Base-by-base conservation (phyloP, 2,329 filamentous ascomycete species). In the Pseudogymnoascus sp. region DNA sequence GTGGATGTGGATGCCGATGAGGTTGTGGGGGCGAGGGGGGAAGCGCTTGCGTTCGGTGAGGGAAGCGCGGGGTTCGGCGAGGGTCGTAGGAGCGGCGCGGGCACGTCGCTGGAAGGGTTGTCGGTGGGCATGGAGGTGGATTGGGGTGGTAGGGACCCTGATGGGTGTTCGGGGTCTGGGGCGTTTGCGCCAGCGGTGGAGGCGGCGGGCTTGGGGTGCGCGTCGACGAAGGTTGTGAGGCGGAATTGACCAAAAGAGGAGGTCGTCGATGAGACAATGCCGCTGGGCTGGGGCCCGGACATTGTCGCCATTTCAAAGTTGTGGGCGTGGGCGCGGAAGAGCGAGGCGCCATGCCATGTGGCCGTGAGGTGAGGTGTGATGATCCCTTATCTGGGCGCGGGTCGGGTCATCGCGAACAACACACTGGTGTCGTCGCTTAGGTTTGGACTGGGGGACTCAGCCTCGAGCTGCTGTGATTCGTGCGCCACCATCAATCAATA, bases 221-320 rank as follows among this genome's bases (percentile, higher is more conserved):
- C 61, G 48, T 65, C 65, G 39, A 68, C 66, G 61, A 68, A 68
- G 63, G 65, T 62, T 21, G 61, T 62, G 13, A 66, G 48, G 18
- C 64, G 65, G 58, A 70, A 69, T 60, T 67, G 66, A 58, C 63
- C 59, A 62, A 67, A 66, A n/a, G 62, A 68, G 4, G 66, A 64
- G n/a, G 48, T 62, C 12, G 63, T 63, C 37, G 60, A 64, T 21
- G 64, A 64, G 35, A 68, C 64, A 61, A 67, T 52, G 40, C 40
- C 40, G 40, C 10, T 45, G 29, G 52, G 52, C 52, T 58, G 52
- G 13, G 18, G 52, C 52, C 21, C 40, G 40, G 40, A 45, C 40
- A 45, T 45, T 45, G 40, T 45, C 40, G 40, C 40, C 40, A 45
- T 45, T 45, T 45, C 40, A 45, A 45, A 7, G 40, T 45, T 45